Evolutionary conservation across 805 yeast species (phyloP).

Genomic region (Kazachstania psychrophila): DNA sequence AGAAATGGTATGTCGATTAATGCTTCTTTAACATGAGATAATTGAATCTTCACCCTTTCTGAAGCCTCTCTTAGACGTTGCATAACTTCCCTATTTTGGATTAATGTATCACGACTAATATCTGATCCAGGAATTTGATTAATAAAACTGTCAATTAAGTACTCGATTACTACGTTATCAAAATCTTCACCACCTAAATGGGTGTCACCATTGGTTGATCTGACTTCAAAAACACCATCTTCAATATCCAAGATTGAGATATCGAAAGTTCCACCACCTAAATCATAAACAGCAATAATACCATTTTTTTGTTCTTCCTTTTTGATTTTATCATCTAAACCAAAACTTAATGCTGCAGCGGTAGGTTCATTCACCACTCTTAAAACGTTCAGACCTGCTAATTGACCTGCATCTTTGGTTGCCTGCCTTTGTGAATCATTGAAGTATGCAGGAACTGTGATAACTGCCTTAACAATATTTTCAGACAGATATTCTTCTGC

Average conservation of each 20-base stretch:
- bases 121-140: conserved; percentile 35
- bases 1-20: conserved; percentile 65
- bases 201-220: conserved; percentile 77
- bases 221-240: conserved; percentile 72
- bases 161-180: conserved; percentile 52
- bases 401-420: conserved; percentile 67
- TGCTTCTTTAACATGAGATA: conserved; percentile 55
- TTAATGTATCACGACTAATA: conserved; percentile 31
- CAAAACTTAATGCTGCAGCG: conserved; percentile 79
- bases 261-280: conserved; percentile 84
- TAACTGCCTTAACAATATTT: conserved; percentile 59
- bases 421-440: conserved; percentile 78
- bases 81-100: conserved; percentile 45
- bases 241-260: conserved; percentile 70
- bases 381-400: conserved; percentile 67
- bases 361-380: conserved; percentile 80
- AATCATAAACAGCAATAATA: conserved; percentile 49
- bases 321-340: conserved; percentile 42
- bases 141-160: conserved; percentile 51
- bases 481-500: conserved; percentile 52
- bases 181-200: conserved; percentile 84
- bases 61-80: conserved; percentile 76
- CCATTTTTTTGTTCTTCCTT: conserved; percentile 26
- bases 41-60: conserved; percentile 65
- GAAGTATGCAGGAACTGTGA: conserved; percentile 79